Base-by-base conservation (phyloP, 2,329 filamentous ascomycete species). In the Atkinsonella texensis region DNA sequence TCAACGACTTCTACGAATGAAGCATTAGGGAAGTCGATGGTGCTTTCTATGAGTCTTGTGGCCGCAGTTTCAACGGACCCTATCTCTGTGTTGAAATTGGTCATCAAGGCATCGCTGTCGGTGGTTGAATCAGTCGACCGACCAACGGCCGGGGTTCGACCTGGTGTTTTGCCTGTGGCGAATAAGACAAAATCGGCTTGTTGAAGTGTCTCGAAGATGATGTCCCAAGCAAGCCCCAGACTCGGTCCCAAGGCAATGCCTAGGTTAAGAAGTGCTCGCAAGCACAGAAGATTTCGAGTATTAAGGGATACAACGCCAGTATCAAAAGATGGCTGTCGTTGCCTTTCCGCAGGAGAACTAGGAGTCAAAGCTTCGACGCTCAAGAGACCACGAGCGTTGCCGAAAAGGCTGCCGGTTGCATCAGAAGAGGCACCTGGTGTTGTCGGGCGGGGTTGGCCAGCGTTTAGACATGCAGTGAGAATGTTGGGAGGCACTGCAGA, bases 211-310 rank as follows among this genome's bases (percentile, higher is more conserved):
- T 95, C 90, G 1, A 98, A 76, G 15, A 98, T 75, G 53, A 98
- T 97, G 1, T 83, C 83, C 87, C 94, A 98, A 1, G 91, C 87
- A 13, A 78, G 75, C 38, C 86, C 83, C 1, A 98, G 74, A 0
- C 89, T 95, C 3, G 93, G 89, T 0, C 93, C 93, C 1, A 98
- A 71, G 2, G 93, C 93, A 60, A 97, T 98, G 2, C 93, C 93
- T 3, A 98, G 71, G 59, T 98, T 98, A n/a, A 98, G 71, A 15
- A 98, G 74, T 32, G 93, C 93, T 61, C 94, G 77, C 43, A 98
- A 72, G 60, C 93, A 98, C 1, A 97, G 73, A 4, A 98, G 72
- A 62, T 98, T 97, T 8, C 93, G 80, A 2, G 89, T 91, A 57
- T 89, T 95, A 9, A 97, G 73, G 3, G 81, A 78, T 51, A 74